Conservation (phyloP, 192 early-diverging fungal species). For the Umbelopsis vinacea region DNA sequence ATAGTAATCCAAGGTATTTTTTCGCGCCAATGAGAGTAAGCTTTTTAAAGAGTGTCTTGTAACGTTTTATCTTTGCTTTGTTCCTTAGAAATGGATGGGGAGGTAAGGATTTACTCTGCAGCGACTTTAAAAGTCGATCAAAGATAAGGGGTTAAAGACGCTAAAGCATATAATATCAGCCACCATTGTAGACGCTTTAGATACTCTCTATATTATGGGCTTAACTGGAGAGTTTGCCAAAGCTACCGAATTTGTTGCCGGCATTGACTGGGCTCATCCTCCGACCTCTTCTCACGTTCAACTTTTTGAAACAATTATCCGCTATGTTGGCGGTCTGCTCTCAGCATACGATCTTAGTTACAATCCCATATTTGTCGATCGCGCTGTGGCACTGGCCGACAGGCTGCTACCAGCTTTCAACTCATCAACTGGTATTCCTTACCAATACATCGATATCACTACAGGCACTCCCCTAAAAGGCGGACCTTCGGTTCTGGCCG, state of each 20-base stretch:
- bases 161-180: conserved; percentile 34
- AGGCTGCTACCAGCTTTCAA: conserved; percentile 75
- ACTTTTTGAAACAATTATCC: conserved; percentile 87
- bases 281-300: conserved; percentile 50
- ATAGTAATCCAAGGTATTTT: conserved; percentile 38
- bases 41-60: background rate
- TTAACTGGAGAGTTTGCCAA: conserved; percentile 78
- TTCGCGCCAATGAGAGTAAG: background rate
- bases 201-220: conserved; percentile 87
- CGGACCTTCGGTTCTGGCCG: conserved; percentile 55
- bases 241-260: conserved; percentile 67
- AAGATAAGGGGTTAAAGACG: background rate
- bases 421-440: conserved; percentile 75
- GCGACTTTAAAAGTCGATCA: background rate
- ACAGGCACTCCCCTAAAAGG: background rate
- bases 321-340: conserved; percentile 81
- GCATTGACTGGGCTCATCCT: conserved; percentile 57
- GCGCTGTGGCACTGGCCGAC: conserved; percentile 72
- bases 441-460: conserved; percentile 61
- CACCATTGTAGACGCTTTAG: conserved; percentile 86
- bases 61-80: background rate
- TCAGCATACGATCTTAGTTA: conserved; percentile 83
- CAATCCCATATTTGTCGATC: conserved; percentile 68
- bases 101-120: conserved; percentile 6
- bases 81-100: conserved; percentile 59